Evolutionary conservation across 371 early-diverging fungal genomes (phyloP).

Genomic region (Gilbertella persicaria): DNA sequence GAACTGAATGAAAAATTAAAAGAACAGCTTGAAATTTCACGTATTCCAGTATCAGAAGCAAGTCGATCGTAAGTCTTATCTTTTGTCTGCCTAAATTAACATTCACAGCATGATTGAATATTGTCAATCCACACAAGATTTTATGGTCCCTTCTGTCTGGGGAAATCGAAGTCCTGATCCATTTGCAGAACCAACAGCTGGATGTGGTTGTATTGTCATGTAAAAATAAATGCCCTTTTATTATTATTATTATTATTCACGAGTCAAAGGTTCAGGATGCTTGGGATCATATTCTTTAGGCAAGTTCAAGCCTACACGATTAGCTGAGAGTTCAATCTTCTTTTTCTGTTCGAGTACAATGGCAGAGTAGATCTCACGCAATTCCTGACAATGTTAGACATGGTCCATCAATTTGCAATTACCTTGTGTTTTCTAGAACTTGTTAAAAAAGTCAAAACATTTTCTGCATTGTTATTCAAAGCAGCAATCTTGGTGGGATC

Average conservation of each 20-base stretch:
- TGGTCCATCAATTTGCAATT: background rate
- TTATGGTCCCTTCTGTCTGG: conserved; percentile 51
- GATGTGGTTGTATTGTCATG: conserved; percentile 44
- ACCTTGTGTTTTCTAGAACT: conserved; percentile 52
- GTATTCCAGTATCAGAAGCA: conserved; percentile 51
- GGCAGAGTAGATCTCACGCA: conserved; percentile 45
- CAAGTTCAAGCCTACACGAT: conserved; percentile 49
- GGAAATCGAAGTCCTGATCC: conserved; percentile 45
- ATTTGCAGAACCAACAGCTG: conserved; percentile 47
- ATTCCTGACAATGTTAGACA: conserved; percentile 18
- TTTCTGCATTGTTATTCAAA: conserved; percentile 44
- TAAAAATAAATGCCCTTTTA: too few relatives aligned
- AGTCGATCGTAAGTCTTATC: conserved; percentile 45
- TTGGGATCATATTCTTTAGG: conserved; percentile 43
- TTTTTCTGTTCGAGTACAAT: conserved; percentile 52
- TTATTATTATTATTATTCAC: too few relatives aligned
- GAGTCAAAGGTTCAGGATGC: conserved; percentile 9
- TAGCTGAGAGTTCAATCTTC: conserved; percentile 47
- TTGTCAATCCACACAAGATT: conserved; percentile 46
- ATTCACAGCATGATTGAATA: conserved; percentile 42
- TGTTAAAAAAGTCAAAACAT: conserved; percentile 39
- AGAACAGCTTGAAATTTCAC: conserved; percentile 49
- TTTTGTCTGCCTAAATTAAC: background rate
- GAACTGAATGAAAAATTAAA: conserved; percentile 50
- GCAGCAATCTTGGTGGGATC: conserved; percentile 33